phyloP scores from a whole-genome alignment of 2,329 filamentous ascomycete genomes.

The Pestalotiopsis sp. region DNA sequence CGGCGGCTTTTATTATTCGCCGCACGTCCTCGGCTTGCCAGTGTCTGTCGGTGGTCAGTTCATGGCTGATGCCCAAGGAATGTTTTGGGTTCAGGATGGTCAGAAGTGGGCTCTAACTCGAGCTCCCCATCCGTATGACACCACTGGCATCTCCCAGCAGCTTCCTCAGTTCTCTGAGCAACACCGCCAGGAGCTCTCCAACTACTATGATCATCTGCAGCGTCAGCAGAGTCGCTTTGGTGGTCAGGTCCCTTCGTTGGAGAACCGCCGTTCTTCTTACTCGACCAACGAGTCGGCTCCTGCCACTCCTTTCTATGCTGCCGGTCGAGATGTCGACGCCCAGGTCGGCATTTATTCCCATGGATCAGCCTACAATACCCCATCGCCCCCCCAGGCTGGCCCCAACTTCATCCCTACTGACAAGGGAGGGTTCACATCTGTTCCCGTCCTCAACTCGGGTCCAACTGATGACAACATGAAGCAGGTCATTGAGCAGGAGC shows the following conservation, averaged over 20 bases:
- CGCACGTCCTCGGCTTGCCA: not conserved
- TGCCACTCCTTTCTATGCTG: conserved; percentile 64
- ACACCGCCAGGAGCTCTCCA: conserved; percentile 42
- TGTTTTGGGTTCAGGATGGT: not conserved
- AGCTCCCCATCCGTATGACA: not conserved
- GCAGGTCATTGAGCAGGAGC: conserved; percentile 71
- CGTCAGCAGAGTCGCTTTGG: conserved; percentile 31
- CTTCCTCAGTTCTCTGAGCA: conserved; percentile 24
- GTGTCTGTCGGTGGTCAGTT: no score
- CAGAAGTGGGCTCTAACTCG: not conserved
- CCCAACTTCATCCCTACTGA: conserved; percentile 33
- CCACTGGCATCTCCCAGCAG: not conserved
- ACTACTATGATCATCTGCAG: conserved; percentile 54
- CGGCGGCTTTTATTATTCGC: conserved; percentile 1
- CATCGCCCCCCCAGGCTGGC: conserved; percentile 63
- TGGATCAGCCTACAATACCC: conserved; percentile 62
- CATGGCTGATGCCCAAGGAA: not conserved
- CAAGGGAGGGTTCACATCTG: conserved; percentile 38
- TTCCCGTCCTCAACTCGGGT: conserved; percentile 31
- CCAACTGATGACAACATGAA: conserved; percentile 56
- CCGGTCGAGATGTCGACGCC: conserved; percentile 59
- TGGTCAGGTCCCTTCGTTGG: conserved; percentile 59
- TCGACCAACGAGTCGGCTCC: conserved; percentile 68
- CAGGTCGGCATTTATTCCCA: conserved; percentile 58
- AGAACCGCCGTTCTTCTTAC: conserved; percentile 67